Evolutionary conservation across 768 basidiomycete species (phyloP).

Genomic region (Wakefieldia striispora): DNA sequence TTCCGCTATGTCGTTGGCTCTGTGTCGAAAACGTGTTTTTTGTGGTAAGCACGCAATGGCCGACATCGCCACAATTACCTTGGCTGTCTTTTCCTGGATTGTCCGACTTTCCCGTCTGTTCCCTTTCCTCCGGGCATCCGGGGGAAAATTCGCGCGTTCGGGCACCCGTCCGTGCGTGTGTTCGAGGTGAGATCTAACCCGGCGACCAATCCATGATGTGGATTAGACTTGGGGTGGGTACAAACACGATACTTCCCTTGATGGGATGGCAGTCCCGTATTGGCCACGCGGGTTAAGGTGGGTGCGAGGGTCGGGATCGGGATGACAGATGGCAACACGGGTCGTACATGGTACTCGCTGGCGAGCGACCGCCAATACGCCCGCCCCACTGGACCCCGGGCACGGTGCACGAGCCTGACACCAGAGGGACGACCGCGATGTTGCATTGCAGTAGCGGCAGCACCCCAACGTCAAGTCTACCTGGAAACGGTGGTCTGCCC

Average conservation of each 20-base stretch:
- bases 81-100: background rate
- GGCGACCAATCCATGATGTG: background rate
- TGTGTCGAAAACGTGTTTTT: too few species aligned
- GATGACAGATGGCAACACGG: background rate
- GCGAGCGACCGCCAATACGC: too few species aligned
- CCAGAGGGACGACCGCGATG: too few species aligned
- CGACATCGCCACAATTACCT: too few species aligned
- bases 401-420: too few species aligned
- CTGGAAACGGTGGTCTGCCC: background rate
- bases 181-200: background rate
- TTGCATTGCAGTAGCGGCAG: background rate
- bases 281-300: slow-evolving; percentile 8
- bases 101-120: background rate
- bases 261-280: background rate
- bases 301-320: background rate
- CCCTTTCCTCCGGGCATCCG: background rate
- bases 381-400: too few species aligned
- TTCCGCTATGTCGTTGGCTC: too few species aligned
- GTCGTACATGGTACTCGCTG: too few species aligned
- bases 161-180: background rate
- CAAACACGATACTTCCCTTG: slow-evolving; percentile 2
- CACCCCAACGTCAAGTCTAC: background rate
- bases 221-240: background rate
- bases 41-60: too few species aligned
- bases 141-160: background rate